These are phyloP conservation scores for Magnaporthiopsis incrustans DNA, from an alignment of 2,329 filamentous ascomycete genomes.

Conservation along the genomic window DNA sequence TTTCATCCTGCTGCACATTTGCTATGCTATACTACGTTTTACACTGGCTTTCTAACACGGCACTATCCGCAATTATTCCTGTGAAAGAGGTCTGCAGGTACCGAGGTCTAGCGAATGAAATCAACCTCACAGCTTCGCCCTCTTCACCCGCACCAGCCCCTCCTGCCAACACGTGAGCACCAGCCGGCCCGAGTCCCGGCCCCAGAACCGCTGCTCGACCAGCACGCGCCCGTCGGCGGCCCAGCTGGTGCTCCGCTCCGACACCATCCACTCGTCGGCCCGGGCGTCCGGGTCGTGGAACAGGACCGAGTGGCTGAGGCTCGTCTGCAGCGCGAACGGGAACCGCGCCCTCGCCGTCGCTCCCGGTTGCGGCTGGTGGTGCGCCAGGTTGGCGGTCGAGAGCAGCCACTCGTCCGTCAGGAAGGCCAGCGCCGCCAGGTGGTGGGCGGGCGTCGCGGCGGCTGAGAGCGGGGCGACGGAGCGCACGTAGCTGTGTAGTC, in stretches of 20 bases:
- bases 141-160: slow-evolving; percentile 5
- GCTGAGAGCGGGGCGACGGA: slow-evolving; percentile 3
- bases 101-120: not conserved
- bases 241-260: slow-evolving; percentile 5
- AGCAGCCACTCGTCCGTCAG: slow-evolving; percentile 7
- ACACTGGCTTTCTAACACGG: too few species aligned
- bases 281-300: slow-evolving; percentile 5
- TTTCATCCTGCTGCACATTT: too few species aligned
- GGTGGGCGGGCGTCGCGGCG: not conserved
- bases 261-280: slow-evolving; percentile 8
- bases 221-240: slow-evolving; percentile 6
- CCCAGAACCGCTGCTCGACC: slow-evolving; percentile 8
- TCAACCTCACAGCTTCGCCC: not conserved
- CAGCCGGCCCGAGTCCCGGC: slow-evolving; percentile 2
- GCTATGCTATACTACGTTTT: too few species aligned
- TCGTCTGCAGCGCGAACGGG: slow-evolving; percentile 5
- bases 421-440: slow-evolving; percentile 6
- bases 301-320: slow-evolving; percentile 3
- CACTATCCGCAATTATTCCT: too few species aligned
- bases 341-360: not conserved
- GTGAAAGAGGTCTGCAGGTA: too few species aligned
- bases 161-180: slow-evolving; percentile 7
- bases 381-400: slow-evolving; percentile 4
- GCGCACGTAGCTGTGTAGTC: slow-evolving; percentile 7
- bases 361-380: not conserved